phyloP scores from a whole-genome alignment of 768 basidiomycete genomes.

The Amanita molliuscula region DNA sequence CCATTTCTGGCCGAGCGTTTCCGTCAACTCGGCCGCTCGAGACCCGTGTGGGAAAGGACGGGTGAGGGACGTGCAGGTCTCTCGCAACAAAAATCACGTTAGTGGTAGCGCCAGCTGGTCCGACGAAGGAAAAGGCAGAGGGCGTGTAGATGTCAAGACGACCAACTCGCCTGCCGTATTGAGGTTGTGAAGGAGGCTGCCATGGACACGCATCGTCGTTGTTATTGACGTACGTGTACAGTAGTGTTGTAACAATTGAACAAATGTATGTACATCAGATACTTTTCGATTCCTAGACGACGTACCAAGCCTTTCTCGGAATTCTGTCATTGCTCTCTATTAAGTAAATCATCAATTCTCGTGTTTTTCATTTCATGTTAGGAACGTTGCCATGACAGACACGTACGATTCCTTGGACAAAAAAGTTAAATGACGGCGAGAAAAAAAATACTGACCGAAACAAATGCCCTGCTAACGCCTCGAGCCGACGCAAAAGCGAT shows the following conservation, averaged over 20 bases:
- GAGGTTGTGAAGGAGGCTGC: not conserved
- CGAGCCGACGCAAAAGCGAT: too few species aligned
- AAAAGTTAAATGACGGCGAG: too few species aligned
- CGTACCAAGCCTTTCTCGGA: not conserved
- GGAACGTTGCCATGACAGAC: not conserved
- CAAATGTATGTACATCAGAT: not conserved
- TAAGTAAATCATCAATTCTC: not conserved
- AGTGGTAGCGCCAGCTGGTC: conserved; percentile 8
- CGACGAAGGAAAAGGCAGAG: conserved; percentile 3
- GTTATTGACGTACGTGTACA: not conserved
- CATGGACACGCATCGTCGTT: not conserved
- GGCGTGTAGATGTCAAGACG: conserved; percentile 1
- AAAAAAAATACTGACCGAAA: too few species aligned
- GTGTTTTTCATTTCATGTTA: not conserved
- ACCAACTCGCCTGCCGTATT: conserved; percentile 4
- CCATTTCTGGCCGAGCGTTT: not conserved
- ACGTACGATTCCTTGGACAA: not conserved
- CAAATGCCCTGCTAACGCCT: too few species aligned
- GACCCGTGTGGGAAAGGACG: conserved; percentile 7
- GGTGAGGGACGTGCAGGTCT: not conserved
- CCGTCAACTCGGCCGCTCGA: not conserved
- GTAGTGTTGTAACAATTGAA: not conserved
- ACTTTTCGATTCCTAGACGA: not conserved
- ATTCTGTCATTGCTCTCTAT: not conserved
- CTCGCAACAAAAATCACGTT: not conserved